Evolutionary conservation across 768 basidiomycete genomes (phyloP), one percentile per base, ranked within the genome.

Genomic region (Termitomyces sp.): DNA sequence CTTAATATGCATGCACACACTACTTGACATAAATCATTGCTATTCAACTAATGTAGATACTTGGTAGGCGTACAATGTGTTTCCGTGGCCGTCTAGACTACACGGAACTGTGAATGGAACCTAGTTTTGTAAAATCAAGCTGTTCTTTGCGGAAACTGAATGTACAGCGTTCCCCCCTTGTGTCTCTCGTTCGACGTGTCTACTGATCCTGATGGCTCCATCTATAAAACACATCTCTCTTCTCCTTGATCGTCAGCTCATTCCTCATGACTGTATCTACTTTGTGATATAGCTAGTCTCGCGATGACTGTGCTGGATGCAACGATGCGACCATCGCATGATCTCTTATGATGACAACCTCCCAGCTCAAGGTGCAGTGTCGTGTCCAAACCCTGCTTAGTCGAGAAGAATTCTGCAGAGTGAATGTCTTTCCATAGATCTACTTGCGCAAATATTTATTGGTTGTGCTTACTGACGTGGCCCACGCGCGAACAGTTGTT

Each of bases 251-350:
- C 24, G 34, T 43, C 5, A 7, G 22, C 37, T 48, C 15, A 17
- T 9, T 7, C 32, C 48, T 19, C 22, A 49, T 49, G 47, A 22
- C 15, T 42, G 28, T 42, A 32, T 51, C 58, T 48, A 53, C 41
- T 56, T 44, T 24, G 45, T 38, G 45, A 44, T 26, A 30, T 35
- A 47, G 45, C 43, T 21, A 48, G 51, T 44, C 56, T 51, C 6
- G 41, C 30, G 24, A 6, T 24, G 21, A 54, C 57, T 47, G 38
- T 55, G 15, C 32, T 57, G 9, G 35, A 60, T 30, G 38, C 53
- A 26, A 56, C 48, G 41, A 30, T 44, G 14, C 49, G 38, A 35
- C 40, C 51, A 49, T 47, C 53, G 7, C 51, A 30, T 22, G 28
- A 12, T 28, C 30, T 51, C 28, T n/a, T n/a, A n/a, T n/a, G n/a